Base-by-base conservation (phyloP, 176 grass and related monocot genomes). In the Avena atlantica region DNA sequence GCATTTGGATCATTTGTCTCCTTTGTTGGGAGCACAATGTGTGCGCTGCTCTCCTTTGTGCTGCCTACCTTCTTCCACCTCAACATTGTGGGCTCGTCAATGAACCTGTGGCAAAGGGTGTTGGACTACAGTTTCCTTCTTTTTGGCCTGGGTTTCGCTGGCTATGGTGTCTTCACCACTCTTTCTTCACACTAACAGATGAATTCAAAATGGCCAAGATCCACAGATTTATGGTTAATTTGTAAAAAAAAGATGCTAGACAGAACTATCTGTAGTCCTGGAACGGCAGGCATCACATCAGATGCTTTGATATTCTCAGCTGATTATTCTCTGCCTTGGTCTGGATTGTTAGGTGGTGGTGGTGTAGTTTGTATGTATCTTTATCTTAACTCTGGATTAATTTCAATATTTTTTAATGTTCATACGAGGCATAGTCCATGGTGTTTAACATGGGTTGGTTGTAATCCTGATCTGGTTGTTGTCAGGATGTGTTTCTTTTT, bases 1-100 rank as follows among this genome's bases (percentile, higher is more conserved):
- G 91, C 84, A 17, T 98, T 98, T 9, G 93, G 93, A 9, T 78
- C 86, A 1, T 98, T 92, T 71, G 81, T 98, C 78, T 93, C 96
- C 13, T 95, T 98, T 36, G 93, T 98, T 0, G 93, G 93, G 64
- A 94, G 96, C 86, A 98, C 96, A 3, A 76, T 95, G 20, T 98
- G 93, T 27, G 91, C 92, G 0, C 52, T 98, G 55, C 93, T 98
- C 44, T 98, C 96, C 59, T 95, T 98, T 0, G 96, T 98, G 78
- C 74, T 98, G 81, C 96, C 93, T 2, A 78, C 91, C 14, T 11
- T 89, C 6, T 98, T 98, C 88, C 93, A 95, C 77, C 92, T 98
- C 62, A 91, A 45, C 17, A 92, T 98, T 7, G 58, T 98, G 29
- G 90, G 93, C 13, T 86, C 91, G 6, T 89, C 90, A 6, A 91